Evolutionary conservation across 805 yeast genomes (phyloP), one percentile per base, ranked within the genome.

Genomic region (Cyberlindnera xishuangbannaensis): DNA sequence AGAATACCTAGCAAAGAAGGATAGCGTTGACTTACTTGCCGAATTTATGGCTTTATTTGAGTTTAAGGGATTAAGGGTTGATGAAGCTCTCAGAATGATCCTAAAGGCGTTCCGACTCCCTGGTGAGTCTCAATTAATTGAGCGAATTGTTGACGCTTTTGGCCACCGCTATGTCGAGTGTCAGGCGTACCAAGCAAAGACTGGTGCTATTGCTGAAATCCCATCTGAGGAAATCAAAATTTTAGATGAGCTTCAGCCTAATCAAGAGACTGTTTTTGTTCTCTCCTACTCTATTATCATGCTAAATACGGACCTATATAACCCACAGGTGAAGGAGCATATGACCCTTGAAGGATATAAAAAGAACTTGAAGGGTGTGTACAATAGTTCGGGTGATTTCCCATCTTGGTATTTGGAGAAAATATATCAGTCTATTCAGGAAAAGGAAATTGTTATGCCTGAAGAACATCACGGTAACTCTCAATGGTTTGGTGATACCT

Each of bases 91-190:
- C 33, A 71, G 99, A 50, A 68, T 83, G 36, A 58, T 92, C 39
- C 65, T 94, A 45, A 82, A 83, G 36, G 73, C 83, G 15, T 90
- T 92, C 53, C 73, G 98, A 56, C 67, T 92, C 30, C 97, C 97
- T 1, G 99, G 99, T 39, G 99, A 92, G 60, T 83, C 97, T 0
- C 97, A 87, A 52, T 96, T 86, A 56, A 92, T 92, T 54, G 98
- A 92, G 56, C 71, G 96, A 49, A 75, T 90, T 12, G 81, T 92
- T 18, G 97, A 90, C 50, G 66, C 76, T 6, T 92, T 92, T 58
- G 87, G 95, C 3, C 78, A 76, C 26, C 74, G 83, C 38, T 92
- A 85, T 58, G 83, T 84, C 11, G 65, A 64, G 14, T 77, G 82
- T 37, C 85, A 80, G 50, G 42, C 62, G 8, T 49, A 46, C 18